Base-by-base conservation (phyloP, 2,329 filamentous ascomycete species). In the Aspergillus sp. region DNA sequence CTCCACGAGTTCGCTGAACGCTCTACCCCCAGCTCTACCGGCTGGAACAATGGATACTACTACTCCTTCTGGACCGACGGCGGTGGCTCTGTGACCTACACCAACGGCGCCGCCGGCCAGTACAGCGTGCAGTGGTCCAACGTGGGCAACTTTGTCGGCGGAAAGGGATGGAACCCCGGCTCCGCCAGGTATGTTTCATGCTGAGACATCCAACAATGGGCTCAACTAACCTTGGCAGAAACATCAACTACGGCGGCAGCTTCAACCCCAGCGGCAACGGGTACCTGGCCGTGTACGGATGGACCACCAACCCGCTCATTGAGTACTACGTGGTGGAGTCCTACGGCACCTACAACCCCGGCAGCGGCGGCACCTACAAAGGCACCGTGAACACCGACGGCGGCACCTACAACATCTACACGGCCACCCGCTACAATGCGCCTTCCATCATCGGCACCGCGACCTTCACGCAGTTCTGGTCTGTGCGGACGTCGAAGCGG, bases 121-220 rank as follows among this genome's bases (percentile, higher is more conserved):
- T 82, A 81, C 69, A 72, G 60, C 32, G 70, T 77, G 0, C 60
- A 58, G 33, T 82, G 79, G 80, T 63, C 55, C 41, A 71, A 72
- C 44, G 68, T 65, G 20, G 79, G 79, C 32, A 81, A 83, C 71
- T 78, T 82, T 43, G 80, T 82, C 30, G 79, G 73, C 52, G 82
- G 82, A 30, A 84, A 83, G 68, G 82, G 82, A 36, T 84, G 81
- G 80, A 76, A 76, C 51, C 76, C 80, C 16, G 81, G 81, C 43
- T 74, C 65, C 52, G 66, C 71, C 26, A 72, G 77, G 79, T 82
- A 73, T 56, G 66, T 54, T 32, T 3, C 22, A 2, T 1, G 10
- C 0, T 8, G 8, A 26, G 10, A 9, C 26, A 30, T 10, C 9
- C 10, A 30, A 7, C 9, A 30, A 30, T 30, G 26, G 10, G 26